Conservation (phyloP, 2,329 filamentous ascomycete species). For the Colletotrichum zoysiae region DNA sequence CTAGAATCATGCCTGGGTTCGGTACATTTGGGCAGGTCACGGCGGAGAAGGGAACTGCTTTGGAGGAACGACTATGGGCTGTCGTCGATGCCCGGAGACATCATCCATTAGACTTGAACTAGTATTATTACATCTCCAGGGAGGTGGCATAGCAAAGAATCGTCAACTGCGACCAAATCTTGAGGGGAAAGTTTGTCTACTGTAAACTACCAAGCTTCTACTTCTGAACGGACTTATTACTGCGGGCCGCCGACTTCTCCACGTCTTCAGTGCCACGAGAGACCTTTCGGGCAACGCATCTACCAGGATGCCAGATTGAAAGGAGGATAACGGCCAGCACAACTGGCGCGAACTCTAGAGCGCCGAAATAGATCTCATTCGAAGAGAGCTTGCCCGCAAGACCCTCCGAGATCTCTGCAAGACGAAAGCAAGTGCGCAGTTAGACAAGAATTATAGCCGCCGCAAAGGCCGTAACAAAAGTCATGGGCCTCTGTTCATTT, state of each 20-base stretch:
- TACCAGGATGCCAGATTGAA: constrained; percentile 59
- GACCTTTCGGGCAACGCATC: constrained; percentile 46
- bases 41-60: background rate
- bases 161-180: background rate
- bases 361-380: constrained; percentile 66
- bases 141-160: background rate
- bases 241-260: constrained; percentile 14
- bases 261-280: background rate
- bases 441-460: constrained; percentile 63
- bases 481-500: constrained; percentile 47
- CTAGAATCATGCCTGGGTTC: constrained; percentile 29
- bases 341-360: constrained; percentile 67
- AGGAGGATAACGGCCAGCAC: constrained; percentile 62
- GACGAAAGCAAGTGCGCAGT: constrained; percentile 64
- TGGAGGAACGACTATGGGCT: constrained; percentile 30
- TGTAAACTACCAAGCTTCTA: background rate
- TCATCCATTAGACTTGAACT: background rate
- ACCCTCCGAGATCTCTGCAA: constrained; percentile 67
- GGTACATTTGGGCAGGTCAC: constrained; percentile 12
- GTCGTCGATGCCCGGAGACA: constrained; percentile 4
- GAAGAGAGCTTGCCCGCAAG: constrained; percentile 59
- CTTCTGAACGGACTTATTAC: constrained; percentile 7
- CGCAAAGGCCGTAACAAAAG: constrained; percentile 58
- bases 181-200: too few relatives aligned
- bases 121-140: background rate